Base-by-base conservation (phyloP, 1,139 yeast species). In the Yamadazyma kanchanaburiensis region DNA sequence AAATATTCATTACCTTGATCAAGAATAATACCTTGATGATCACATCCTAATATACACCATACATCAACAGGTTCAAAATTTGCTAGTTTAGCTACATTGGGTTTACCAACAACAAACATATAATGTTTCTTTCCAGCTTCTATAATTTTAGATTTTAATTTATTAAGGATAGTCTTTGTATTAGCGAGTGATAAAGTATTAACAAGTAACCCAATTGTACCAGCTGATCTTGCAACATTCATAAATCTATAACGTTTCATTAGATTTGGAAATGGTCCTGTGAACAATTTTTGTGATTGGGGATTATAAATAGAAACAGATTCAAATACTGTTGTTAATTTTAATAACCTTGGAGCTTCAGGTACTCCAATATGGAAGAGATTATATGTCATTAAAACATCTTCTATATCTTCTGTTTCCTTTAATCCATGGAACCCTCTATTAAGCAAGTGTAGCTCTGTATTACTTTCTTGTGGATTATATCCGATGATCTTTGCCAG, bases 11-110 rank as follows among this genome's bases (percentile, higher is more conserved):
- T 79, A 24, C 61, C 63, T 37, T 80, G 79, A 52, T 88, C 95
- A 17, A 89, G 58, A 24, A 91, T 80, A 12, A 91, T 81, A 4
- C 98, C 97, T 34, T 94, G 91, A 45, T 88, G 88, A 11, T 94
- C 89, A 56, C 99, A 94, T 0, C 98, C 98, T 14, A 91, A 59
- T 12, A 91, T 76, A 49, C 94, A 89, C 97, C 98, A 91, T 16
- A 85, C 70, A 46, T 91, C 98, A 12, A 91, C 75, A 13, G 79
- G 80, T 41, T 89, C 97, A 51, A 94, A 91, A 55, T 91, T 91
- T 9, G 98, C 98, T 32, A 91, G 65, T 49, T 91, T 91, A 23
- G 98, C 95, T 4, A 91, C 96, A 49, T 91, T 91, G n/a, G 97
- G 97, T 53, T 94, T 94, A 11, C 99, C 99, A 6, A 91, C 97